phyloP scores from a whole-genome alignment of 1,139 yeast genomes.

The Nakaseomyces delphensis region DNA sequence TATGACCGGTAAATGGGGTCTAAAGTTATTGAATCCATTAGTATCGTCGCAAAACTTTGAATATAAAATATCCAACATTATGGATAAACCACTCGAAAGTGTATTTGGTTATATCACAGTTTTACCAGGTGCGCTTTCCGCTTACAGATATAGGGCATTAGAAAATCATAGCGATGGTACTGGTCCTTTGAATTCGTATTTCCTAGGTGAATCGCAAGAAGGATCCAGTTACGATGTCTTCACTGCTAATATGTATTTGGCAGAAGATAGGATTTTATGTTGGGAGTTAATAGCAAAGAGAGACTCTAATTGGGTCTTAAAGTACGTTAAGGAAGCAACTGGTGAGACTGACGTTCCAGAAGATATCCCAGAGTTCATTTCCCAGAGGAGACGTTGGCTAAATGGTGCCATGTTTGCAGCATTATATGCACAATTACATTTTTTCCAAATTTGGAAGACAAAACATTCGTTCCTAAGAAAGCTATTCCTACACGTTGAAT shows the following conservation, averaged over 20 bases:
- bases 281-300: constrained; percentile 93
- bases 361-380: constrained; percentile 75
- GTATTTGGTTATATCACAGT: constrained; percentile 90
- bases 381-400: constrained; percentile 96
- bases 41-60: constrained; percentile 97
- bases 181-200: constrained; percentile 82
- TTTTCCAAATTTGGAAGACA: constrained; percentile 73
- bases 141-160: constrained; percentile 84
- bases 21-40: constrained; percentile 72
- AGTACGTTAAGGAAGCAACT: constrained; percentile 84
- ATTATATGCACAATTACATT: constrained; percentile 72
- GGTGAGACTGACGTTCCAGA: constrained; percentile 99
- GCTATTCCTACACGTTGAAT: constrained; percentile 71
- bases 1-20: constrained; percentile 82
- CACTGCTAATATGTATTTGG: constrained; percentile 93
- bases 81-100: constrained; percentile 92
- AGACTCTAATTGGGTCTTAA: constrained; percentile 82
- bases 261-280: constrained; percentile 93
- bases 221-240: constrained; percentile 66
- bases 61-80: constrained; percentile 88
- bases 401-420: constrained; percentile 98
- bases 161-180: constrained; percentile 82
- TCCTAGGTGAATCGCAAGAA: constrained; percentile 71
- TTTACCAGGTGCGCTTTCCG: constrained; percentile 92
- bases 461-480: constrained; percentile 74